Evolutionary conservation across 1,284 basidiomycete genomes (phyloP).

Genomic region (Volvariella surrecta): DNA sequence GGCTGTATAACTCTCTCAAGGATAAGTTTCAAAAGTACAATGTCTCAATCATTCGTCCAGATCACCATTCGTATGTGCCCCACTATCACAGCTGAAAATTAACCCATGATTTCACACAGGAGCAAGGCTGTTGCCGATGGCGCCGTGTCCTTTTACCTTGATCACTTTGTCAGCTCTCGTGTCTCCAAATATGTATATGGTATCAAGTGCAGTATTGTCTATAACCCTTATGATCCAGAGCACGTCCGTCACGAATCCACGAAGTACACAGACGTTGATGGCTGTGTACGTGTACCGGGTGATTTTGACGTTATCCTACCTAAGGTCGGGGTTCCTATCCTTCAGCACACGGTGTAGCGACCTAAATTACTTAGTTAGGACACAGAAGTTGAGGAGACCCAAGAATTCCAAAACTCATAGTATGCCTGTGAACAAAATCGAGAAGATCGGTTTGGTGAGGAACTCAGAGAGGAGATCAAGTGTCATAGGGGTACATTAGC

Average conservation of each 20-base stretch:
- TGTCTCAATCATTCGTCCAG: constrained; percentile 17
- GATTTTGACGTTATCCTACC: constrained; percentile 16
- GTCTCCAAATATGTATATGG: constrained; percentile 1
- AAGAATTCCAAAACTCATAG: constrained; percentile 17
- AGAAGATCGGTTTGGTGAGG: constrained; percentile 7
- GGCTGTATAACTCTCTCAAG: constrained; percentile 14
- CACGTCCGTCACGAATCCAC: constrained; percentile 21
- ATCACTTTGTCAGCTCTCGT: constrained; percentile 1
- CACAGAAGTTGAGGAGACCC: constrained; percentile 22
- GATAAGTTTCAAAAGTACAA: constrained; percentile 11
- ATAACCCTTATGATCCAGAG: constrained; percentile 20
- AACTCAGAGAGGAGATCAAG: constrained; percentile 20
- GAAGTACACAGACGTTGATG: neutral
- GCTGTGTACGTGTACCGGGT: constrained; percentile 5
- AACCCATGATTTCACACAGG: constrained; percentile 18
- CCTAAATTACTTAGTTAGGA: constrained; percentile 13
- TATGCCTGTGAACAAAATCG: constrained; percentile 11
- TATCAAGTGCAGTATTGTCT: constrained; percentile 20
- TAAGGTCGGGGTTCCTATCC: constrained; percentile 12
- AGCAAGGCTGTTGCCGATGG: constrained; percentile 17
- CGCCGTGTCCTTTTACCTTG: neutral
- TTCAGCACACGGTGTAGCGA: too few species aligned
- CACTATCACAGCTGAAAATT: neutral
- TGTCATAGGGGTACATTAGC: constrained; percentile 34
- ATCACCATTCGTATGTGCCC: constrained; percentile 17